A percentile compares a stretch with the other conserved stretches of the same genome.
These are phyloP conservation scores for Coniochaeta hoffmannii DNA, from an alignment of 2,329 filamentous ascomycete species.

Conservation along the genomic window DNA sequence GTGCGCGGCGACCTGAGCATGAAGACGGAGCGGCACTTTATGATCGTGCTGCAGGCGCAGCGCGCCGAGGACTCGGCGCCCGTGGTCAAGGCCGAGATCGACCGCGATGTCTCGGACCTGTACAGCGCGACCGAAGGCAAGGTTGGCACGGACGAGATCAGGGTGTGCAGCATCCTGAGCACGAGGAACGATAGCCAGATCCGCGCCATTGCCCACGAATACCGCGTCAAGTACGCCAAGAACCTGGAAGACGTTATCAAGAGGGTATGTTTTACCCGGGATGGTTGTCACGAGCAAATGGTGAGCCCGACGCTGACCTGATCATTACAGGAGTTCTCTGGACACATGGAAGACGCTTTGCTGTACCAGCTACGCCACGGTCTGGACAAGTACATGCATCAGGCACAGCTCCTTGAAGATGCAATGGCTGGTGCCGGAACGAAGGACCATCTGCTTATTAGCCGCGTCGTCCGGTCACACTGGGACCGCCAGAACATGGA, in stretches of 20 bases:
- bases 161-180: conserved; percentile 72
- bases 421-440: conserved; percentile 84
- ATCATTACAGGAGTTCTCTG: conserved; percentile 65
- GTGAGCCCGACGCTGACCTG: neutral
- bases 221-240: conserved; percentile 64
- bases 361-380: conserved; percentile 72
- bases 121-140: conserved; percentile 72
- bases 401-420: conserved; percentile 75
- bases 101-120: conserved; percentile 68
- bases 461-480: conserved; percentile 71
- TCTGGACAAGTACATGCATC: conserved; percentile 73
- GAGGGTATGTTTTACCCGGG: conserved; percentile 41
- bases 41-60: conserved; percentile 68
- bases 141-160: conserved; percentile 64
- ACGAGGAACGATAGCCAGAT: conserved; percentile 75
- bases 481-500: conserved; percentile 73
- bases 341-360: conserved; percentile 85
- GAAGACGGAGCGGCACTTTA: conserved; percentile 80
- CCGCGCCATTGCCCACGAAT: conserved; percentile 69
- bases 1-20: conserved; percentile 74
- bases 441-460: conserved; percentile 72
- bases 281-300: too few species aligned
- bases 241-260: conserved; percentile 67
- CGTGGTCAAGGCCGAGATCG: conserved; percentile 63
- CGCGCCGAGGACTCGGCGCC: conserved; percentile 73